Evolutionary conservation across 129 eudicot species (phyloP), one percentile per base, ranked within the genome.

Genomic region (Lonicera japonica): DNA sequence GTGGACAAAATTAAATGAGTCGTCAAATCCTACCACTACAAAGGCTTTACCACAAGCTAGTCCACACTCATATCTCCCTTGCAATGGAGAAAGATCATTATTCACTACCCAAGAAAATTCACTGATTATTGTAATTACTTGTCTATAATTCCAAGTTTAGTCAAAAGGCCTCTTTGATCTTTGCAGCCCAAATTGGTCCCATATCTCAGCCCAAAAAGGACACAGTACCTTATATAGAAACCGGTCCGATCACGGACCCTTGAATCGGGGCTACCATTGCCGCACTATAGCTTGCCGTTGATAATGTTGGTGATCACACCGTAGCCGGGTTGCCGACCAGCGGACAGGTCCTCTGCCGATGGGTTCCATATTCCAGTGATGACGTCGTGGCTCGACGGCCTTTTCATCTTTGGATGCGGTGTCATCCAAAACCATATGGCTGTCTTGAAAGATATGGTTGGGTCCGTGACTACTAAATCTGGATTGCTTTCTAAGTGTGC

Each of bases 391-490:
- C 85, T 70, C 12, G 89, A 83, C 13, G 89, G 85, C 61, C 75
- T 83, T 72, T 72, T 61, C 12, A 16, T n/a, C n/a, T n/a, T n/a
- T n/a, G n/a, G 34, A 24, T 79, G 85, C 19, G 85, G 72, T 55
- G 82, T 83, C 89, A 79, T 83, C 89, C 89, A 83, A 61, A 65
- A 83, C 85, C 89, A 83, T 60, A 83, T 56, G 11, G 89, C 85
- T 18, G 89, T 75, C 70, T 65, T 62, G 39, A 82, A 82, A 14
- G 85, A 82, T 56, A 75, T 52, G 21, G 66, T 62, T 3, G 89
- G 65, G 20, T 83, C 65, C 0, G 80, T 79, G 29, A 82, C 89
- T n/a, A 83, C 69, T 47, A 79, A 72, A 55, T 79, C 89, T 5
- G 89, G 89, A 52, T 73, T 73, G 69, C 72, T 75, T 60, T 79